These are phyloP conservation scores for Protomyces arabidopsidicola DNA, from an alignment of 1,139 yeast genomes.

Conservation along the genomic window DNA sequence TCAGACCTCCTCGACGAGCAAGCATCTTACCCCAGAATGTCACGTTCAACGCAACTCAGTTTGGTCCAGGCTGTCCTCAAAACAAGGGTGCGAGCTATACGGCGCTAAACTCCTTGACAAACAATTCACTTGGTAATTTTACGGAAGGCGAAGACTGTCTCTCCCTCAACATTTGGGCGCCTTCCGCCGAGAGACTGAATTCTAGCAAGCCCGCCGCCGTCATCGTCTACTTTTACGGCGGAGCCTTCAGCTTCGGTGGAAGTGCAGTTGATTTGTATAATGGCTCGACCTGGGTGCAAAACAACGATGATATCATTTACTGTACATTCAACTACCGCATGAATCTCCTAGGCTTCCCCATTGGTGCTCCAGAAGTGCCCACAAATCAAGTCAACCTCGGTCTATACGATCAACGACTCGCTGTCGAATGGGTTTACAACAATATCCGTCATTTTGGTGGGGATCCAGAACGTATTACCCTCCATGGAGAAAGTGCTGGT, in stretches of 20 bases:
- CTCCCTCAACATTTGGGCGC: slow-evolving; percentile 22
- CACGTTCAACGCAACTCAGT: slow-evolving; percentile 15
- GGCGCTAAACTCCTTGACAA: slow-evolving; percentile 7
- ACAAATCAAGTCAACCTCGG: slow-evolving; percentile 38
- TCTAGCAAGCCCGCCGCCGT: slow-evolving; percentile 18
- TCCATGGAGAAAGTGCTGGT: slow-evolving; percentile 44
- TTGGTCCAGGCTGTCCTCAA: slow-evolving; percentile 19
- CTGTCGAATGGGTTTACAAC: slow-evolving; percentile 41
- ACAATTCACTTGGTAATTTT: slow-evolving; percentile 5
- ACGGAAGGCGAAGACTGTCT: slow-evolving; percentile 27
- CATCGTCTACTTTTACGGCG: slow-evolving; percentile 20
- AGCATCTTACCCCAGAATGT: not conserved
- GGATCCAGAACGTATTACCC: slow-evolving; percentile 38
- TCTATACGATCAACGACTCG: slow-evolving; percentile 39
- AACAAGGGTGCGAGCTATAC: slow-evolving; percentile 9
- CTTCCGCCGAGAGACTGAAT: not conserved
- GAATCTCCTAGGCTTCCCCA: slow-evolving; percentile 39
- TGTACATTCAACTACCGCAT: slow-evolving; percentile 43
- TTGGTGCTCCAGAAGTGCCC: slow-evolving; percentile 18
- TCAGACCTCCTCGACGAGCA: slow-evolving; percentile 22
- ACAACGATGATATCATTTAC: slow-evolving; percentile 37
- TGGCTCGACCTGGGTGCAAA: slow-evolving; percentile 5
- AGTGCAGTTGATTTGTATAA: slow-evolving; percentile 4
- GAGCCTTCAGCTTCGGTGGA: slow-evolving; percentile 18
- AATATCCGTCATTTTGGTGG: slow-evolving; percentile 42